These are phyloP conservation scores for Podospora pseudocomata DNA, from an alignment of 495 filamentous ascomycete species.

Conservation along the genomic window DNA sequence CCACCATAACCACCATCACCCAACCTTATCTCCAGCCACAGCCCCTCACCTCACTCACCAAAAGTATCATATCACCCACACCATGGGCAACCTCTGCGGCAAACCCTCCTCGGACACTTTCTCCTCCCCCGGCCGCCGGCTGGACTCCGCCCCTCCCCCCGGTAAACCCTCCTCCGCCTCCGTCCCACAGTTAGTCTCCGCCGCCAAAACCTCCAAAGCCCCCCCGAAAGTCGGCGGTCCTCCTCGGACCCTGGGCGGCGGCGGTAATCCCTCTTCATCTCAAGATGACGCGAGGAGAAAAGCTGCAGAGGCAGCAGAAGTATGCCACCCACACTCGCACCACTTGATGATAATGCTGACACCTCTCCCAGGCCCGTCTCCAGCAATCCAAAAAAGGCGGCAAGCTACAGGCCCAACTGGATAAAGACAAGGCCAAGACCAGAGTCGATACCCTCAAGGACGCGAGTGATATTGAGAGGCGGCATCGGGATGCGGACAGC, in stretches of 20 bases:
- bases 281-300: constrained; percentile 52
- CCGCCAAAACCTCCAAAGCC: constrained; percentile 38
- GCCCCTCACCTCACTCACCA: neutral
- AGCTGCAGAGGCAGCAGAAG: constrained; percentile 68
- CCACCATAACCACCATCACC: neutral
- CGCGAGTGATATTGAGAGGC: constrained; percentile 53
- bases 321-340: constrained; percentile 31
- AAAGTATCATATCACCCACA: constrained; percentile 9
- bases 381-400: constrained; percentile 44
- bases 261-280: neutral
- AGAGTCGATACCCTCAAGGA: constrained; percentile 55
- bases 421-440: constrained; percentile 60
- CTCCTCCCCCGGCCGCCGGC: constrained; percentile 60
- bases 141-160: constrained; percentile 47
- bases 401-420: constrained; percentile 44
- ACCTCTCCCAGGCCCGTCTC: constrained; percentile 41
- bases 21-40: neutral
- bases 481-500: constrained; percentile 56
- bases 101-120: constrained; percentile 57
- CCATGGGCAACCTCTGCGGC: constrained; percentile 74
- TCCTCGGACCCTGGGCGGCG: constrained; percentile 54
- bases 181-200: constrained; percentile 32
- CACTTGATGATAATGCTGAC: neutral
- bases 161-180: constrained; percentile 32
- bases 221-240: constrained; percentile 43